Base-by-base conservation (phyloP, 371 early-diverging fungal species). In the Zychaea mexicana region DNA sequence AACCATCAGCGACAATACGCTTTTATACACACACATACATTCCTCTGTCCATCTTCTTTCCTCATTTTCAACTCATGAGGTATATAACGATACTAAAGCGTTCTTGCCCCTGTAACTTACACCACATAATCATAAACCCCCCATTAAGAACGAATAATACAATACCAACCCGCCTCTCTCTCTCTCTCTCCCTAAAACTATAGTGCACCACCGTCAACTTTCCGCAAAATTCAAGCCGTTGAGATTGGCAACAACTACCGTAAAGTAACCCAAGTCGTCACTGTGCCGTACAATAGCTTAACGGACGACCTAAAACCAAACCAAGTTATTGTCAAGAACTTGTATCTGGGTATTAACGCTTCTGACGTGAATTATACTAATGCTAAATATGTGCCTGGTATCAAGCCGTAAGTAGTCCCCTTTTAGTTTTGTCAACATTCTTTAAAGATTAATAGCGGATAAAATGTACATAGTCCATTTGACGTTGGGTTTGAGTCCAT, bases 401-500 rank as follows among this genome's bases (percentile, higher is more conserved):
- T 78, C 26, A 78, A 83, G 60, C 88, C 88, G 86, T 82, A 69
- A 70, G 81, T 69, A 13, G 15, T 13, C 13, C n/a, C n/a, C n/a
- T n/a, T n/a, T n/a, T n/a, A n/a, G n/a, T n/a, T n/a, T n/a, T n/a
- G n/a, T n/a, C n/a, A n/a, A n/a, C n/a, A n/a, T n/a, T n/a, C n/a
- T n/a, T n/a, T n/a, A n/a, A n/a, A n/a, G n/a, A n/a, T n/a, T n/a
- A n/a, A n/a, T n/a, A n/a, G n/a, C n/a, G n/a, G n/a, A n/a, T n/a
- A n/a, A 4, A 17, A 42, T 42, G 13, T 42, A 5, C 19, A 13
- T 64, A 82, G 83, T 57, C 88, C 88, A 28, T 88, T 86, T 67
- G 84, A 82, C 71, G 79, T 82, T 59, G 88, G 88, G 0, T 86
- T 86, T 49, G 88, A 88, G 47, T 74, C 73, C 60, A 61, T 88